Base-by-base conservation (phyloP, 768 basidiomycete species). In the Pleurotus tuber-regium region DNA sequence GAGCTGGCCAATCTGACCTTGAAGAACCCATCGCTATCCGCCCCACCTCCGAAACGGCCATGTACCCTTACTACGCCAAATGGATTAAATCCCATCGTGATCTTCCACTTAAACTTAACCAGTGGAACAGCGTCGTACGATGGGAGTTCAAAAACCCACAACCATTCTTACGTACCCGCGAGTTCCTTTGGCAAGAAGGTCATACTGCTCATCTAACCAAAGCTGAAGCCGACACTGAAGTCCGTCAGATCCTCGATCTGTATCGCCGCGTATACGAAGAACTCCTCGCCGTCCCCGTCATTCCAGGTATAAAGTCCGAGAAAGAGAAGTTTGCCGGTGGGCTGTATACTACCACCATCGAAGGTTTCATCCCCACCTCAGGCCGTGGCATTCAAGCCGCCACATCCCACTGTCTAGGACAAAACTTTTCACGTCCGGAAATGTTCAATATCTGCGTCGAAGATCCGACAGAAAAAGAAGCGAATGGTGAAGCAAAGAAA, bases 71-170 rank as follows among this genome's bases (percentile, higher is more conserved):
- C 74, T 99, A 98, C 67, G 86, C 96, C 53, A 98, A 98, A 72
- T 99, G 97, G 97, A 92, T 99, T 67, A 89, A 94, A 65, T 90
- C 87, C 54, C 89, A 99, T 70, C 91, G 97, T 53, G 97, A 99
- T 66, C 84, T 99, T 42, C 97, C 97, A 2, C 73, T 99, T 61
- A 97, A 96, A 69, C 79, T 98, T 41, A 99, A 98, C 72, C 89
- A 98, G 68, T 99, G 97, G 97, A 99, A 99, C 74, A 93, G 86
- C 58, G 94, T 99, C 60, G 97, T 99, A 26, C 87, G 97, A 52
- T 99, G 97, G 97, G 96, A 99, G 69, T 99, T 99, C 80, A 99
- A 99, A 73, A 95, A 95, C 68, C 96, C 96, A 52, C 89, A 99
- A 68, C 97, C 97, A 6, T 99, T 99, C 89, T 81, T 99, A 30